Evolutionary conservation across 176 grass and related monocot genomes (phyloP), one percentile per base, ranked within the genome.

Genomic region (Rhynchospora tenuis): DNA sequence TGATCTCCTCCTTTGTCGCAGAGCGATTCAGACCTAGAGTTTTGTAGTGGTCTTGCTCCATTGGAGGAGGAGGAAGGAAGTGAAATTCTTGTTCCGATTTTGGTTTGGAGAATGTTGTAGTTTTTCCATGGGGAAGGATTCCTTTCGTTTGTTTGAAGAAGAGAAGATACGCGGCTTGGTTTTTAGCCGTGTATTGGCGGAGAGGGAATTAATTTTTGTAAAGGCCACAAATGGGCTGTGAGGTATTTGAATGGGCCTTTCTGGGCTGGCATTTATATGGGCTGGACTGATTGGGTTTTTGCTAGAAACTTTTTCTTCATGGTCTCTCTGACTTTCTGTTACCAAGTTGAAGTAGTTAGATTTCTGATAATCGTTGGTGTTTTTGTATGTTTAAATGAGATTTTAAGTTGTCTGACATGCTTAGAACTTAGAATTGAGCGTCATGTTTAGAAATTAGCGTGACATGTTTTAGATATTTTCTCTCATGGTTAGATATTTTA

Each of bases 31-130:
- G 43, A 50, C 80, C 79, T 13, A 82, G 9, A 6, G 79, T 66
- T 22, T 51, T 82, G 79, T 82, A 82, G 62, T 82, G 79, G 16
- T 82, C 79, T 47, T 82, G 79, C 20, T 65, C 79, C 79, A 82
- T 82, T 64, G 43, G 24, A 26, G 79, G 6, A 61, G 13, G 4
- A 57, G 22, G 10, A 38, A 58, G 10, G 48, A 38, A 62, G 31
- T 23, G 50, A 22, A 8, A 24, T 24, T 59, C 14, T 63, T 81
- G 13, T 22, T 22, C 3, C 56, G 28, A 61, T 61, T 29, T 62
- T 24, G 54, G 28, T 10, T n/a, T 52, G 22, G 6, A 9, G 9
- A 22, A 12, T 75, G 47, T 51, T 20, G 33, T 38, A 38, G 19
- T 44, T 75, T 54, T 79, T 54, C 24, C 14, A 57, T 60, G 16